Evolutionary conservation across 345 rosid species (phyloP).

Genomic region (Hevea brasiliensis): DNA sequence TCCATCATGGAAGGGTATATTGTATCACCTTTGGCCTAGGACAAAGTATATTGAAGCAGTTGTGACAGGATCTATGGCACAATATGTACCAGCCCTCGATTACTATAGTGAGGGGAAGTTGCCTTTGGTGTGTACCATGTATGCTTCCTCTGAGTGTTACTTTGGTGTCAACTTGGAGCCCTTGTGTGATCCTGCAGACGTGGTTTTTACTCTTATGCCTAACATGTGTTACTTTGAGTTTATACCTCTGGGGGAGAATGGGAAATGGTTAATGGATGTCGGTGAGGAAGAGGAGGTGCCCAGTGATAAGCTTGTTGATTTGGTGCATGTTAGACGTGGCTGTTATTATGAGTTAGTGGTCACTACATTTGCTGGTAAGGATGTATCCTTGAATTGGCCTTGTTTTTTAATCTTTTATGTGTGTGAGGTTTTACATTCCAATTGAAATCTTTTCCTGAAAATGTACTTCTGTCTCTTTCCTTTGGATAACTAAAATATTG

Average conservation of each 20-base stretch:
- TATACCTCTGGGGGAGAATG: constrained; percentile 55
- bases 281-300: constrained; percentile 50
- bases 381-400: neutral
- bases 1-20: constrained; percentile 60
- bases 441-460: neutral
- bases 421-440: neutral
- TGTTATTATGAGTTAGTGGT: constrained; percentile 61
- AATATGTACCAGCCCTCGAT: constrained; percentile 57
- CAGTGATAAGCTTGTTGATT: constrained; percentile 45
- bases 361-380: constrained; percentile 64
- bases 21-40: constrained; percentile 60
- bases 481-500: neutral
- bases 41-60: constrained; percentile 71
- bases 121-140: constrained; percentile 62
- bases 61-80: constrained; percentile 72
- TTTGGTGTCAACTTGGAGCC: constrained; percentile 70
- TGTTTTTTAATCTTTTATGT: neutral
- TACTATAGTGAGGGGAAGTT: constrained; percentile 57
- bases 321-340: constrained; percentile 51
- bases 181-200: constrained; percentile 53
- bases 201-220: constrained; percentile 58
- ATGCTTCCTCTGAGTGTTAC: constrained; percentile 73
- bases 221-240: constrained; percentile 69
- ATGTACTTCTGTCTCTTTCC: neutral
- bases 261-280: constrained; percentile 32